Base-by-base conservation (phyloP, 2,329 filamentous ascomycete genomes). In the Paraconiothyrium sp. region DNA sequence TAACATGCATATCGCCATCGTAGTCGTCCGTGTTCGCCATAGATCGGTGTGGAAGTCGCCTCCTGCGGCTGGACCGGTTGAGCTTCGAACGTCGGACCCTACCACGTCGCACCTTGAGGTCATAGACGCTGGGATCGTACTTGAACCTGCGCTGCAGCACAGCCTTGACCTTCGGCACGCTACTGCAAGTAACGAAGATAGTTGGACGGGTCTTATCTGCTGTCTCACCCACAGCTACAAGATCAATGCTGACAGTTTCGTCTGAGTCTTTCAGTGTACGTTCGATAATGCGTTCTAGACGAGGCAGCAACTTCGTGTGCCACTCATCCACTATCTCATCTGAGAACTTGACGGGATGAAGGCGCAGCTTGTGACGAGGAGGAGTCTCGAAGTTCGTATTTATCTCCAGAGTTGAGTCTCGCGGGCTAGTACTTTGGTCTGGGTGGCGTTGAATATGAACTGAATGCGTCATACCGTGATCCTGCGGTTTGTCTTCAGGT, bases 231-330 rank as follows among this genome's bases (percentile, higher is more conserved):
- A 93, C 88, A 0, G 89, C 90, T 62, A 92, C 88, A 1, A 94
- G 85, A 10, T 90, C 91, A 44, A 94, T 92, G 70, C 92, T 91
- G 37, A 92, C 88, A 0, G 91, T 92, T 74, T 94, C 92, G 0
- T 89, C 86, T 54, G 92, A 86, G 68, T 91, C 91, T 65, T 86
- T 86, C 70, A 93, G 89, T 62, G 92, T 92, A 54, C 87, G 85
- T 24, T 89, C 86, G 16, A 93, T 84, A 1, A 92, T 87, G 20
- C 87, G 83, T 73, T 92, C 91, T 63, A 94, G 86, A 62, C 92
- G 89, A 1, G 90, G 89, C 82, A 92, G 91, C 59, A 93, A 79
- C 2, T 85, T 84, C 1, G 82, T 83, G 68, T 93, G 90, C 91
- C 91, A 94, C 64, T 89, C 86, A 39, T 92, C 88, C 2, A 93